Evolutionary conservation across 1,139 yeast genomes (phyloP), one percentile per base, ranked within the genome.

Genomic region (Entelexis sorbosivorans): DNA sequence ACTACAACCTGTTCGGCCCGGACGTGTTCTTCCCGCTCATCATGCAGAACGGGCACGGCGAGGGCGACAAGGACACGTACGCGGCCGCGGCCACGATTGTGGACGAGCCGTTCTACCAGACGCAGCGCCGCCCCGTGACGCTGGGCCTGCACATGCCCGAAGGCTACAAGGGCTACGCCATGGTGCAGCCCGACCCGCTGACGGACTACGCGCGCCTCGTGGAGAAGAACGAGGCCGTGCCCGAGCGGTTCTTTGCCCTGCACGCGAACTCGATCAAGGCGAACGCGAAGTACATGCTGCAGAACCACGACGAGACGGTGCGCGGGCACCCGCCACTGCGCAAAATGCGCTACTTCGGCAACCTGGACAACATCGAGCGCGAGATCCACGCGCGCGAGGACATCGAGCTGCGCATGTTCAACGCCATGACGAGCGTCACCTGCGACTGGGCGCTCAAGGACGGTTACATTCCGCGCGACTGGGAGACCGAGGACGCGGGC

Each of bases 41-140:
- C 51, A 81, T 91, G 0, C 95, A 86, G 67, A 89, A 89, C 14
- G 78, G 85, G 0, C 83, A 81, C 52, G 95, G 96, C 42, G 94
- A 85, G 68, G 95, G 95, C 56, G 95, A 87, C 65, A 87, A 86
- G 64, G 96, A 87, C 63, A 85, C 95, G 0, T 87, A 84, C 62
- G 69, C 84, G 50, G 89, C 95, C 0, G 89, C 91, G 0, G 81
- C 93, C 0, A 75, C 75, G 44, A 85, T 82, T 2, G 67, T 82
- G 51, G 68, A 70, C 9, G 75, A 58, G 50, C 33, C 22, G 34
- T 56, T 38, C 51, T 56, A 50, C 34, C 56, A 52, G 29, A 56
- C 59, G 16, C 43, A 72, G 56, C 58, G 57, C 26, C 52, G 58
- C 39, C 60, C 61, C 19, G 59, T 51, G 24, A 56, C 58, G 11